Evolutionary conservation across 495 filamentous ascomycete species (phyloP).

Genomic region (Annulohypoxylon moriforme): DNA sequence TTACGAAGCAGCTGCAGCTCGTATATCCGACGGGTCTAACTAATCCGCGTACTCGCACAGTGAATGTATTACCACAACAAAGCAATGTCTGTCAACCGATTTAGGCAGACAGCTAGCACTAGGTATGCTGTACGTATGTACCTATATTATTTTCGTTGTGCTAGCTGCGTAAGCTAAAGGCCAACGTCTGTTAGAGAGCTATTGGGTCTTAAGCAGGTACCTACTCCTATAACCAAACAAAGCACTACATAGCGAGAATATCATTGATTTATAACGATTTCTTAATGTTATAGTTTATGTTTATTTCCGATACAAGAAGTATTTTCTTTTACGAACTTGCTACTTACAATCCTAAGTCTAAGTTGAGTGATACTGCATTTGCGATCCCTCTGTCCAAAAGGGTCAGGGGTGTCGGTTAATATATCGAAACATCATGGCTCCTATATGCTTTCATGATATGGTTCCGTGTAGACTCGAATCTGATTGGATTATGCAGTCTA

Average conservation of each 20-base stretch:
- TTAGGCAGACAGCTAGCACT: background rate
- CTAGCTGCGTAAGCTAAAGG: background rate
- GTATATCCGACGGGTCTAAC: slow-evolving; percentile 6
- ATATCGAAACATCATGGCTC: background rate
- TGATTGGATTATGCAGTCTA: background rate
- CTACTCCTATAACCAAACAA: background rate
- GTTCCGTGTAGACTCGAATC: background rate
- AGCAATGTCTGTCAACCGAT: slow-evolving; percentile 8
- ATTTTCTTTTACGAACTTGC: background rate
- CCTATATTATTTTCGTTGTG: background rate
- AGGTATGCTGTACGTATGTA: background rate
- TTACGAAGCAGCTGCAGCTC: slow-evolving; percentile 15
- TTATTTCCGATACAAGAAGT: background rate
- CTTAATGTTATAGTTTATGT: background rate
- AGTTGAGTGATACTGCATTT: background rate
- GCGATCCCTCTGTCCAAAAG: background rate
- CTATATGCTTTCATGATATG: slow-evolving; percentile 3
- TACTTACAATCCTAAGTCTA: background rate
- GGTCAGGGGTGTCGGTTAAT: background rate
- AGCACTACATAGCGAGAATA: background rate
- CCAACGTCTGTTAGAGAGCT: background rate
- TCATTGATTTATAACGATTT: background rate
- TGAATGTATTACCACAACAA: background rate
- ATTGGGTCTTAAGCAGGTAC: background rate
- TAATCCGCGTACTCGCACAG: slow-evolving; percentile 7